Base-by-base conservation (phyloP, 805 yeast genomes). In the Candida andamanensis region DNA sequence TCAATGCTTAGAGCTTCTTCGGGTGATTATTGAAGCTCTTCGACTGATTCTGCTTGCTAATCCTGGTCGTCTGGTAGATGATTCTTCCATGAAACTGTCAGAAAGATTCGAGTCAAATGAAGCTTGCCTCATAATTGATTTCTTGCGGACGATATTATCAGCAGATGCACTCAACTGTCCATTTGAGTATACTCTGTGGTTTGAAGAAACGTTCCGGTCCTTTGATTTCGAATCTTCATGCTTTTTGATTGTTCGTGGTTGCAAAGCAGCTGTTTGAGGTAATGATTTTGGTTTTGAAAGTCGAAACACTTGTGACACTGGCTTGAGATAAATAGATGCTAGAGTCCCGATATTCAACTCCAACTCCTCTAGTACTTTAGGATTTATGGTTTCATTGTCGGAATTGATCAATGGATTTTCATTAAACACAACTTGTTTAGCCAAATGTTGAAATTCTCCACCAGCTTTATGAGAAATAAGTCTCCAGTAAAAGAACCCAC, bases 401-500 rank as follows among this genome's bases (percentile, higher is more conserved):
- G 76, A 63, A 13, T 77, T 68, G 5, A 89, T 81, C 1, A 69
- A 57, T 0, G 95, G 95, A 14, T 76, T 45, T 3, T 63, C 61
- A 10, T 77, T 75, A 42, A 77, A 67, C 9, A 87, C 68, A n/a
- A 89, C 68, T 30, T 49, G 43, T 37, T 63, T 65, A 2, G 69
- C 59, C 23, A 45, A 44, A 19, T 43, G 43, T 44, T 63, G 70
- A 42, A 63, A 63, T 15, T 65, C 67, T 22, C 65, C 65, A 29
- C 63, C 65, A 13, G 44, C 26, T 11, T 46, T 49, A 1, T 56
- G 38, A 1, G 92, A 75, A 5, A 89, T 57, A 17, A 89, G 57
- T 36, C 95, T 68, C 92, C 95, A 82, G 58, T 90, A 89, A 58
- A 85, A 77, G 48, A 67, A 80, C 0, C 90, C 96, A 24, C 95